A percentile compares a stretch with the other conserved stretches of the same genome.
Evolutionary conservation across 208 protist genomes (phyloP).

Genomic region (Balamuthia mandrillaris): DNA sequence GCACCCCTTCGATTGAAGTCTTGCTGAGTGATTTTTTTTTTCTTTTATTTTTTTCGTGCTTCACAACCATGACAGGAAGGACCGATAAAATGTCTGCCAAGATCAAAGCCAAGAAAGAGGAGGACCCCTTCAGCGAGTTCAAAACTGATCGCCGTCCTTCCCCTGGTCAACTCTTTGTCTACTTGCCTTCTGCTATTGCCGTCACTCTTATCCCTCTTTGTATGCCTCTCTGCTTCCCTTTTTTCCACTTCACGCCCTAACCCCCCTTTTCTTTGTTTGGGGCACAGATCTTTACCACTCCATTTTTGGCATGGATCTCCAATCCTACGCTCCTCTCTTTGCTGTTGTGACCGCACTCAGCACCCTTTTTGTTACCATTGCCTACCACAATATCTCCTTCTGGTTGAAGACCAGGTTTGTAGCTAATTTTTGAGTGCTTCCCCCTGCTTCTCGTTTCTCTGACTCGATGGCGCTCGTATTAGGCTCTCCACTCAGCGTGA

Average conservation of each 20-base stretch:
- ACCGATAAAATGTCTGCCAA: too few species aligned
- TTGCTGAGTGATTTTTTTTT: too few species aligned
- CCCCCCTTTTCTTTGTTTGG: neutral
- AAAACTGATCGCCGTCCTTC: neutral
- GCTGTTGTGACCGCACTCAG: neutral
- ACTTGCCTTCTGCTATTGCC: slow-evolving; percentile 11
- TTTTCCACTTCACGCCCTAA: neutral
- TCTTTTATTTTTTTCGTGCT: too few species aligned
- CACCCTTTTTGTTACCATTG: slow-evolving; percentile 5
- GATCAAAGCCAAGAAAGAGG: too few species aligned
- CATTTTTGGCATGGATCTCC: slow-evolving; percentile 1
- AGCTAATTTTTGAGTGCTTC: neutral
- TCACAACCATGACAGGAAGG: too few species aligned
- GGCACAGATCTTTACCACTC: neutral
- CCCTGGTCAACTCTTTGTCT: neutral
- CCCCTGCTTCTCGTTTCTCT: neutral
- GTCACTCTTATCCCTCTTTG: slow-evolving; percentile 1
- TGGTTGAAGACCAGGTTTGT: neutral
- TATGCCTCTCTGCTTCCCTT: neutral
- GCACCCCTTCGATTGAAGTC: too few species aligned
- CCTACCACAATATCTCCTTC: slow-evolving; percentile 19
- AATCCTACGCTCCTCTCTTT: neutral
- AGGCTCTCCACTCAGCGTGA: neutral
- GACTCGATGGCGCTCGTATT: neutral
- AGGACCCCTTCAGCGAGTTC: neutral